These are phyloP conservation scores for Beauveria bassiana DNA, from an alignment of 2,329 filamentous ascomycete species.

Conservation along the genomic window DNA sequence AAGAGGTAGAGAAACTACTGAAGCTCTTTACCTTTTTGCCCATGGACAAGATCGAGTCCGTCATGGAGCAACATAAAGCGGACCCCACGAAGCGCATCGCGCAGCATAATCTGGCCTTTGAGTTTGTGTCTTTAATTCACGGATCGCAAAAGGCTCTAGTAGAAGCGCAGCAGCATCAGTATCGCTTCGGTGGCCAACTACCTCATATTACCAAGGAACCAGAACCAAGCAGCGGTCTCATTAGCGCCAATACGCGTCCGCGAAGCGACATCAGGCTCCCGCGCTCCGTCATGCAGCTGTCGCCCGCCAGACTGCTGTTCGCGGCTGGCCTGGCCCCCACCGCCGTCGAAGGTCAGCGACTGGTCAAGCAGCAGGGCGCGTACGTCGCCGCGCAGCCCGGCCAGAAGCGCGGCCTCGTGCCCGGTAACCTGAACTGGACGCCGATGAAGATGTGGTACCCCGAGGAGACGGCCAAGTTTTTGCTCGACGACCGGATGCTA, in stretches of 20 bases:
- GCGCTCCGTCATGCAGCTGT: slow-evolving; percentile 44
- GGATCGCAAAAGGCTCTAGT: slow-evolving; percentile 55
- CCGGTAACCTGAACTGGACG: slow-evolving; percentile 51
- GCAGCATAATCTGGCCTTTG: slow-evolving; percentile 74
- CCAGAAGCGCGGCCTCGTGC: slow-evolving; percentile 34
- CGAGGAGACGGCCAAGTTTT: slow-evolving; percentile 49
- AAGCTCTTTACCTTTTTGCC: slow-evolving; percentile 89
- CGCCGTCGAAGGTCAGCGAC: slow-evolving; percentile 48
- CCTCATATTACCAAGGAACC: slow-evolving; percentile 25
- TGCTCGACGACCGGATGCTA: slow-evolving; percentile 52
- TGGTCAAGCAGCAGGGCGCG: slow-evolving; percentile 46
- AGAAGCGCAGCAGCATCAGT: slow-evolving; percentile 48
- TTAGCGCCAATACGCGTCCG: slow-evolving; percentile 40
- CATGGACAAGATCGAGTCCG: slow-evolving; percentile 52
- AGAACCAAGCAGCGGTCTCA: slow-evolving; percentile 21
- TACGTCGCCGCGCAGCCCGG: slow-evolving; percentile 52
- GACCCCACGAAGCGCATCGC: slow-evolving; percentile 67
- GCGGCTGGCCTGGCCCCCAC: slow-evolving; percentile 53
- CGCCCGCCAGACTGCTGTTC: slow-evolving; percentile 51
- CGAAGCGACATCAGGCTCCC: slow-evolving; percentile 53
- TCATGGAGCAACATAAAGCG: slow-evolving; percentile 60
- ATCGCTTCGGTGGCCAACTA: slow-evolving; percentile 36
- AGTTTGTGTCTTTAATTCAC: slow-evolving; percentile 76
- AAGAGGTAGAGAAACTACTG: slow-evolving; percentile 71
- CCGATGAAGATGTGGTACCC: slow-evolving; percentile 52